Conservation (phyloP, 2,329 filamentous ascomycete species). For the Lachnellula occidentalis region DNA sequence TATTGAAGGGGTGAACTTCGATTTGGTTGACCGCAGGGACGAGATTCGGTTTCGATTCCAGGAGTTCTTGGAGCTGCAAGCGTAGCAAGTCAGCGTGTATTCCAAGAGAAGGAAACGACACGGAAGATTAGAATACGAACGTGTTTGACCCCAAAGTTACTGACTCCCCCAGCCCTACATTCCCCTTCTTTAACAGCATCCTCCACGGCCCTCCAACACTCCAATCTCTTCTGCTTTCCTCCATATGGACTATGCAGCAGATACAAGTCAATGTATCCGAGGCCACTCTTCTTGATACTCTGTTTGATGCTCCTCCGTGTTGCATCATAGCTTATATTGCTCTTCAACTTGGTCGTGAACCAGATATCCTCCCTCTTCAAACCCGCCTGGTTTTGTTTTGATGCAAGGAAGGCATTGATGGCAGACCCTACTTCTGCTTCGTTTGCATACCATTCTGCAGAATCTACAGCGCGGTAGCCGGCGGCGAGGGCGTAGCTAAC, state of each 20-base stretch:
- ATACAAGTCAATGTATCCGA: slow-evolving; percentile 76
- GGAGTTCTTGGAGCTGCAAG: slow-evolving; percentile 26
- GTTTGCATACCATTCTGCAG: slow-evolving; percentile 57
- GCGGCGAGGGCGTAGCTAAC: slow-evolving; percentile 45
- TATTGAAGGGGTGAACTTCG: slow-evolving; percentile 80
- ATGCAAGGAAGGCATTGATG: slow-evolving; percentile 51
- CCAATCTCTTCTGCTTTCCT: slow-evolving; percentile 59
- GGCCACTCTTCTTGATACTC: slow-evolving; percentile 57
- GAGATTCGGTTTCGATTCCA: slow-evolving; percentile 42
- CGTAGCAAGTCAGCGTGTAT: not conserved
- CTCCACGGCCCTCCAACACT: slow-evolving; percentile 71
- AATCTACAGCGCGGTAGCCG: slow-evolving; percentile 48
- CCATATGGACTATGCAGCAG: slow-evolving; percentile 76
- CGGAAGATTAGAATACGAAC: slow-evolving; percentile 38
- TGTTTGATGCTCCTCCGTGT: slow-evolving; percentile 61
- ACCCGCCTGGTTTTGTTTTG: slow-evolving; percentile 36
- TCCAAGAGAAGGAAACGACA: not conserved
- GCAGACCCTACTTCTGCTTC: slow-evolving; percentile 64
- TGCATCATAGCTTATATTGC: slow-evolving; percentile 56
- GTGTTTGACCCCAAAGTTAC: slow-evolving; percentile 73
- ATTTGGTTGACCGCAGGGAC: slow-evolving; percentile 72
- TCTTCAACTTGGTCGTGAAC: slow-evolving; percentile 74
- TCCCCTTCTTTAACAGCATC: slow-evolving; percentile 70
- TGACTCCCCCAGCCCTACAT: slow-evolving; percentile 66
- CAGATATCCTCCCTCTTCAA: slow-evolving; percentile 66